Conservation (phyloP, 2,329 filamentous ascomycete genomes). For the Colletotrichum caudatum region DNA sequence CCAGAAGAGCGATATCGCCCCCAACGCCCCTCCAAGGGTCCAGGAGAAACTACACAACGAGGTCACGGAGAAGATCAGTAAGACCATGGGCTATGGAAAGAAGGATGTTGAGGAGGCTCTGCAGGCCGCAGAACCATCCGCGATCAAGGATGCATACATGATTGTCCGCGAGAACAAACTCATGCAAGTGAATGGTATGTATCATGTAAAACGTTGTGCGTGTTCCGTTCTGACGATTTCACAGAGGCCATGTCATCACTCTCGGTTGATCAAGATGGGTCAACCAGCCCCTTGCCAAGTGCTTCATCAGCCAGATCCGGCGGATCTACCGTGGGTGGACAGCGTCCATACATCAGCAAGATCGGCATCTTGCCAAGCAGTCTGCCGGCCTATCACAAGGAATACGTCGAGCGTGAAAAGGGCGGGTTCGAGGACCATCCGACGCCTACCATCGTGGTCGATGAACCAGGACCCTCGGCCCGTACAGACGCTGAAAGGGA, state of each 20-base stretch:
- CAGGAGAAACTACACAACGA: slow-evolving; percentile 92
- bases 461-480: slow-evolving; percentile 60
- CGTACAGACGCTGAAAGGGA: slow-evolving; percentile 81
- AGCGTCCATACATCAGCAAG: slow-evolving; percentile 78
- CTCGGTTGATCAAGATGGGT: slow-evolving; percentile 52
- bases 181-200: slow-evolving; percentile 89
- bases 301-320: slow-evolving; percentile 67
- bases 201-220: too few relatives aligned
- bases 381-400: slow-evolving; percentile 88
- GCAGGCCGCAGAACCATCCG: slow-evolving; percentile 90
- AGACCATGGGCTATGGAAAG: slow-evolving; percentile 97
- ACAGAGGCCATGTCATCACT: slow-evolving; percentile 48
- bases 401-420: slow-evolving; percentile 83
- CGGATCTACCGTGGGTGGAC: slow-evolving; percentile 62
- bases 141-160: slow-evolving; percentile 98
- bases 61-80: slow-evolving; percentile 94
- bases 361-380: slow-evolving; percentile 93
- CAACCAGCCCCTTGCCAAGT: slow-evolving; percentile 63
- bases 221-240: slow-evolving; percentile 1
- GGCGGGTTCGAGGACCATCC: slow-evolving; percentile 61
- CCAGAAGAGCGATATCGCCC: slow-evolving; percentile 82
- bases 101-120: slow-evolving; percentile 95
- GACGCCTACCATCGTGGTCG: slow-evolving; percentile 58
- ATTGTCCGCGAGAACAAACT: slow-evolving; percentile 98
- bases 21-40: slow-evolving; percentile 80